Percentiles rank a stretch among this genome's conserved stretches.
phyloP scores from a whole-genome alignment of 2,329 filamentous ascomycete genomes.

The Colletotrichum tropicale region DNA sequence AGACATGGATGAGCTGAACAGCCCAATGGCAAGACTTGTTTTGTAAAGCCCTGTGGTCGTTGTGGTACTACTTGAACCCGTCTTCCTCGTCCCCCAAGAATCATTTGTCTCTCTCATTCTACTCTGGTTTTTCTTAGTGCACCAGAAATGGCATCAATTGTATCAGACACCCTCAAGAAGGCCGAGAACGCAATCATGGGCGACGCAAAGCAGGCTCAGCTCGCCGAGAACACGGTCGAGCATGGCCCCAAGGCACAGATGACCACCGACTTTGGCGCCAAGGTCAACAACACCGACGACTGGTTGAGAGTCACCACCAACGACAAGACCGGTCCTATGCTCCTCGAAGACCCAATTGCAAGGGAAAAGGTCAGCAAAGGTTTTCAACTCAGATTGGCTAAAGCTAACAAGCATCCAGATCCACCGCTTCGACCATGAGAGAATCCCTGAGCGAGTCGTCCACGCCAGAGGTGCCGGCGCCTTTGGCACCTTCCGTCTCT shows the following conservation, averaged over 20 bases:
- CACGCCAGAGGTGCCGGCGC: constrained; percentile 66
- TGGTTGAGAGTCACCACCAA: constrained; percentile 72
- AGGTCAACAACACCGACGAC: constrained; percentile 75
- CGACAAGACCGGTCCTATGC: constrained; percentile 67
- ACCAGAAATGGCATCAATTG: constrained; percentile 21
- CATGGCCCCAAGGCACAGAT: constrained; percentile 62
- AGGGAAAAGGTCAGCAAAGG: constrained; percentile 68
- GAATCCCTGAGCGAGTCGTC: constrained; percentile 66
- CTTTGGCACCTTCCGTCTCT: constrained; percentile 49
- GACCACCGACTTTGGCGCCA: constrained; percentile 80
- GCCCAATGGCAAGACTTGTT: neutral
- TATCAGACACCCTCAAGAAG: constrained; percentile 39
- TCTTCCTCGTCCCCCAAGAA: neutral
- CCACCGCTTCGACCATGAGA: constrained; percentile 72
- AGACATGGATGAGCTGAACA: neutral
- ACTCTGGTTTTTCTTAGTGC: neutral
- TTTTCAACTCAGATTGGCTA: accelerated
- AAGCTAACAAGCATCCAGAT: constrained; percentile 51
- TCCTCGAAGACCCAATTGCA: constrained; percentile 75
- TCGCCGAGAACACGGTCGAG: constrained; percentile 63
- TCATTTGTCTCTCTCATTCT: accelerated
- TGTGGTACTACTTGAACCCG: neutral
- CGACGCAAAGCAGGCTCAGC: constrained; percentile 64
- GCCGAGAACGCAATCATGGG: constrained; percentile 47
- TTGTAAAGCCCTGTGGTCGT: neutral